Conservation (phyloP, 2,329 filamentous ascomycete genomes). For the Lanzia echinophila region DNA sequence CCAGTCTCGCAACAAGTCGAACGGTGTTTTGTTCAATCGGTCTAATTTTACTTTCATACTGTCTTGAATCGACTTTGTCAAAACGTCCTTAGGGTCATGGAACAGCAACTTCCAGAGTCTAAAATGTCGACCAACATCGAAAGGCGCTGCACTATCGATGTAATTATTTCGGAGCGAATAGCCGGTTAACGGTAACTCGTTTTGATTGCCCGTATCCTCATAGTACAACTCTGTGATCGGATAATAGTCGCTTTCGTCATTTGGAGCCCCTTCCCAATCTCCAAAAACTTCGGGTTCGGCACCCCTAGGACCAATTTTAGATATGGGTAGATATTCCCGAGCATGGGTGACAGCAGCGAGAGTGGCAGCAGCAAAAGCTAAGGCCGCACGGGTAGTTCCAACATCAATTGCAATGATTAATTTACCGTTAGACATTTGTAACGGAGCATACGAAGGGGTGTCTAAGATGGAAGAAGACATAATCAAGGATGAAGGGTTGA, state of each 20-base stretch:
- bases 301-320: not conserved
- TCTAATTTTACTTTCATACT: not conserved
- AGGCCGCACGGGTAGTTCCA: not conserved
- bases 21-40: not conserved
- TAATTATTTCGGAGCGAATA: not conserved
- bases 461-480: no score
- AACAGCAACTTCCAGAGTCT: slow-evolving; percentile 1
- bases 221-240: not conserved
- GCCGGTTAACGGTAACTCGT: not conserved
- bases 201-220: not conserved
- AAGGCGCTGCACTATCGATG: not conserved
- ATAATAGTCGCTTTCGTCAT: not conserved
- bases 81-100: not conserved
- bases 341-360: no score
- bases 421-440: not conserved
- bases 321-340: not conserved
- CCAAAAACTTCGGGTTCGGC: not conserved
- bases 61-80: not conserved
- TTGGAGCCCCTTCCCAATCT: not conserved
- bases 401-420: not conserved
- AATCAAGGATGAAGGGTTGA: no score
- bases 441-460: no score
- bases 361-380: not conserved
- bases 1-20: not conserved
- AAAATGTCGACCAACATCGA: not conserved